Conservation (phyloP, 108 stramenopile genomes). For the Nitzschia palea region DNA sequence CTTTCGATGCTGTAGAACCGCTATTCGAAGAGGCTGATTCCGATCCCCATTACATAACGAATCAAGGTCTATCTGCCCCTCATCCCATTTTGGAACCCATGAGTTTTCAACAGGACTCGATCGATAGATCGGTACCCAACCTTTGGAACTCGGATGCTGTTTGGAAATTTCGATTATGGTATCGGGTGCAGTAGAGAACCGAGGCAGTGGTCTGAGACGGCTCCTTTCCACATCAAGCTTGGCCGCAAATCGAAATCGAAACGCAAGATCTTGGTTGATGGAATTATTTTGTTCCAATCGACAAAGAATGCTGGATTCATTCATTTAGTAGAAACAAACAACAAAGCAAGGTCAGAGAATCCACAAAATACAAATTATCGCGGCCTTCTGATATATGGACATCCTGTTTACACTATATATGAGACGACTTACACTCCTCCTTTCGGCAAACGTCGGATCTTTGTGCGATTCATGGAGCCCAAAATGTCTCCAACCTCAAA, state of each 20-base stretch:
- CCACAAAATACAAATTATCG: no score
- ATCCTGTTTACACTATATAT: no score
- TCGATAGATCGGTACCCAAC: conserved; percentile 58
- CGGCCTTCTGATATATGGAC: no score
- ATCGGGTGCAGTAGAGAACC: conserved; percentile 2
- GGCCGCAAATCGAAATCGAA: conserved; percentile 33
- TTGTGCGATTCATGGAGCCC: conserved; percentile 39
- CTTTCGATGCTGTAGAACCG: not conserved
- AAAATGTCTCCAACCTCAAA: conserved; percentile 70
- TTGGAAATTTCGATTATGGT: conserved; percentile 26
- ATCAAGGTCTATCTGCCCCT: conserved; percentile 41
- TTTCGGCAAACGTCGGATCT: conserved; percentile 55
- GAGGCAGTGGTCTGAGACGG: not conserved
- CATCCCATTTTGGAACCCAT: conserved; percentile 51
- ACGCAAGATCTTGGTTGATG: not conserved
- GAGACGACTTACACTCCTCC: conserved; percentile 37
- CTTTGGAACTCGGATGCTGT: not conserved
- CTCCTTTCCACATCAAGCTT: not conserved
- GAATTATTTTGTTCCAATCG: conserved; percentile 20
- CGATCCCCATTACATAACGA: conserved; percentile 28
- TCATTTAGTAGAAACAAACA: conserved; percentile 8
- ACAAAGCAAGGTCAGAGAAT: no score
- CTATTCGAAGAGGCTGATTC: conserved; percentile 18
- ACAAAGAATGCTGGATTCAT: conserved; percentile 14
- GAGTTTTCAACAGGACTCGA: conserved; percentile 48